Evolutionary conservation across 768 basidiomycete genomes (phyloP).

Genomic region (Pleurotus tuoliensis): DNA sequence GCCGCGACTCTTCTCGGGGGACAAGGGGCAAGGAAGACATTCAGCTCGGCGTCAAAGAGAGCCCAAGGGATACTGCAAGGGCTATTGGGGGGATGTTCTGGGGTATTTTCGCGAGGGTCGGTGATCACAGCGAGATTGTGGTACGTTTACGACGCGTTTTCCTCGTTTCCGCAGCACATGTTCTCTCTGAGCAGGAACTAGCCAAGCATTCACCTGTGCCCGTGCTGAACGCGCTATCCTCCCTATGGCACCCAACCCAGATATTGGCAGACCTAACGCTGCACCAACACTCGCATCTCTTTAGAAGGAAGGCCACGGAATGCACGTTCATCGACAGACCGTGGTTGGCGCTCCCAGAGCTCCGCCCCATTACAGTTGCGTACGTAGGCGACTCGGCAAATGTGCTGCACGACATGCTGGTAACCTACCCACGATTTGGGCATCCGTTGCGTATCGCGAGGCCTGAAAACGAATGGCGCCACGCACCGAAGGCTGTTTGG

Average conservation of each 20-base stretch:
- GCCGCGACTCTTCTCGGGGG: slow-evolving; percentile 78
- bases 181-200: slow-evolving; percentile 59
- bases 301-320: slow-evolving; percentile 21
- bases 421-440: slow-evolving; percentile 88
- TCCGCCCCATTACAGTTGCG: slow-evolving; percentile 82
- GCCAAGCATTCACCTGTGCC: slow-evolving; percentile 89
- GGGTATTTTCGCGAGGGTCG: slow-evolving; percentile 96
- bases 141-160: slow-evolving; percentile 36
- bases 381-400: slow-evolving; percentile 96
- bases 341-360: slow-evolving; percentile 31
- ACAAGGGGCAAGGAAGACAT: slow-evolving; percentile 81
- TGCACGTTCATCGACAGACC: not conserved
- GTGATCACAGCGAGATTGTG: slow-evolving; percentile 90
- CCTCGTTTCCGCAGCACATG: not conserved
- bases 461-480: slow-evolving; percentile 58
- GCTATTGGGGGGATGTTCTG: slow-evolving; percentile 95
- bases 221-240: slow-evolving; percentile 95
- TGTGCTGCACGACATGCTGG: slow-evolving; percentile 96
- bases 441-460: slow-evolving; percentile 83
- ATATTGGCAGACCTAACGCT: slow-evolving; percentile 91
- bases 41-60: slow-evolving; percentile 95
- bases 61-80: slow-evolving; percentile 73
- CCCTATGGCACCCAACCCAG: slow-evolving; percentile 96
- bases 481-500: slow-evolving; percentile 74
- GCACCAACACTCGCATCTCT: slow-evolving; percentile 66